Base-by-base conservation (phyloP, 495 filamentous ascomycete species). In the Tuber aestivum region DNA sequence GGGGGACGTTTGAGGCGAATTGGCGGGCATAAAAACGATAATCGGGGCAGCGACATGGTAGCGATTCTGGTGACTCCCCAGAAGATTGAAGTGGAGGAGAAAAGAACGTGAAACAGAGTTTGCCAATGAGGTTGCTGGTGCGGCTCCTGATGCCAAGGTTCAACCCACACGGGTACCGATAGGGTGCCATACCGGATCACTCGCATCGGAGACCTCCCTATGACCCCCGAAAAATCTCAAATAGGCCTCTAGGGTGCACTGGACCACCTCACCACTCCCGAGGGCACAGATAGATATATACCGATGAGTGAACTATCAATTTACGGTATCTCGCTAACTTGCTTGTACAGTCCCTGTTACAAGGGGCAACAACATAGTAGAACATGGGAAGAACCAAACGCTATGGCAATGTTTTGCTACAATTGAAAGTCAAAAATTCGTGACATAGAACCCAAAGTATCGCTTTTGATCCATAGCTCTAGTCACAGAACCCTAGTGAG, bases 21-120 rank as follows among this genome's bases (percentile, higher is more conserved):
- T 77, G 91, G 89, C 48, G 92, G 91, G 79, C 94, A 94, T 23
- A 94, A 87, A 80, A 94, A 94, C 5, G 89, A 89, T 44, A 95
- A 86, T 79, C 92, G 87, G 70, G 86, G 86, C 16, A 88, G 86
- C 71, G 91, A 88, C 92, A 95, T 95, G 77, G 77, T 83, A 76
- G 76, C 72, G 78, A 70, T 70, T 77, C 35, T 78, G 81, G 35
- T 61, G 87, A 88, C 82, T 85, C 85, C 61, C 82, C 86, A 78
- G 83, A 78, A 38, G 86, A 41, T 86, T 5, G 87, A 89, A 74
- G 84, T 80, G 45, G 86, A 85, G 74, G 85, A 87, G 83, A 72
- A 70, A 38, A 78, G 77, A 41, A 71, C 69, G 70, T 77, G 37
- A 70, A 41, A 38, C 45, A 32, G 35, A 32, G 44, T n/a, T 40